Conservation (phyloP, 257 asterid genomes). For the Solanum paucissectum region DNA sequence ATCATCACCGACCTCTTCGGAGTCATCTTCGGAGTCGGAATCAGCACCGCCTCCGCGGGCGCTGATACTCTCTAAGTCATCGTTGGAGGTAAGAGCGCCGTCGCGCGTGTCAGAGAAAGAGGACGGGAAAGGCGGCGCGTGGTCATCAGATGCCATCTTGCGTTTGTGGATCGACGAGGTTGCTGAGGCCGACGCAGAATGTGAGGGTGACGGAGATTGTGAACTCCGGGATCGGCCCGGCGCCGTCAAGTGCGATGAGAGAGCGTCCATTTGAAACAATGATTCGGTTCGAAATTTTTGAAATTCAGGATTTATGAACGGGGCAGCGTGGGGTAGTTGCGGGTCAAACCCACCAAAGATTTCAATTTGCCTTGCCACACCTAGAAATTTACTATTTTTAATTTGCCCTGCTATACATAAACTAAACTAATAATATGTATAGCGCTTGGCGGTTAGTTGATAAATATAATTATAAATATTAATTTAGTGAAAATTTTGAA, state of each 20-base stretch:
- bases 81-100: constrained; percentile 86
- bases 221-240: constrained; percentile 94
- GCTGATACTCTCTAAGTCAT: constrained; percentile 93
- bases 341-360: not conserved
- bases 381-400: not conserved
- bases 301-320: not conserved
- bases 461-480: no score
- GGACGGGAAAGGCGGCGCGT: constrained; percentile 76
- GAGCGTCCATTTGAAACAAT: not conserved
- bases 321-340: not conserved
- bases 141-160: constrained; percentile 67
- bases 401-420: not conserved
- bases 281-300: not conserved
- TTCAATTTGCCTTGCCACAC: not conserved
- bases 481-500: not conserved
- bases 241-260: constrained; percentile 39
- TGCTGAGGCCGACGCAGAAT: constrained; percentile 98
- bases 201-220: constrained; percentile 93
- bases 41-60: constrained; percentile 93
- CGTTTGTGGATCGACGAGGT: constrained; percentile 89
- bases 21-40: constrained; percentile 90
- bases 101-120: constrained; percentile 88
- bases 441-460: not conserved
- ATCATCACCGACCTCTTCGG: constrained; percentile 74
- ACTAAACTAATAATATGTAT: not conserved